A percentile compares a stretch with the other conserved stretches of the same genome.
Evolutionary conservation across 805 yeast species (phyloP).

Genomic region (Yarrowia yakushimensis): DNA sequence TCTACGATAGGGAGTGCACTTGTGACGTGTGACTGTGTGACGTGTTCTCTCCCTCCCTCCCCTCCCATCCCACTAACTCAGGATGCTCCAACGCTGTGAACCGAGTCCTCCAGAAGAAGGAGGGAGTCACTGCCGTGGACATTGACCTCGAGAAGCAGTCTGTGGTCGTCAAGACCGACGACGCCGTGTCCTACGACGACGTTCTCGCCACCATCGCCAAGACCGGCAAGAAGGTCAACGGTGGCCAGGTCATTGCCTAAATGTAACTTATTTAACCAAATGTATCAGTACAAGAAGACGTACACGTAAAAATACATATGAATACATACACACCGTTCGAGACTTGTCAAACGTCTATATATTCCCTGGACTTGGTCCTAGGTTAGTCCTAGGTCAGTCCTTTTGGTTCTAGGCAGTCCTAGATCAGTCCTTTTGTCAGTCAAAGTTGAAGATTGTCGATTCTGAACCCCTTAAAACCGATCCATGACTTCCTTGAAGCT

Average conservation of each 20-base stretch:
- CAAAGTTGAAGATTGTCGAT: too few species aligned
- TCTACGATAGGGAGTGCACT: too few species aligned
- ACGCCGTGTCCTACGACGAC: slow-evolving; percentile 61
- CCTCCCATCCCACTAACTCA: too few species aligned
- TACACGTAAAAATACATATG: background rate
- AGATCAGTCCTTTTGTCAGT: background rate
- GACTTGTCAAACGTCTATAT: background rate
- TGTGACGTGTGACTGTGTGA: too few species aligned
- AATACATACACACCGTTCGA: background rate
- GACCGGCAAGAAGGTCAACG: slow-evolving; percentile 81
- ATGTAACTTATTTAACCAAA: background rate
- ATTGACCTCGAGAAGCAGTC: slow-evolving; percentile 77
- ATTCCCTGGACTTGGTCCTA: background rate
- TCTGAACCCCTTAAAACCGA: background rate
- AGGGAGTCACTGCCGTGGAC: slow-evolving; percentile 70
- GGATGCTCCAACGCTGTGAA: slow-evolving; percentile 87
- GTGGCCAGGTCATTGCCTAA: slow-evolving; percentile 55
- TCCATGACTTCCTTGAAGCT: background rate
- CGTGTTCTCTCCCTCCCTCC: too few species aligned
- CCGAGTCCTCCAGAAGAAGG: slow-evolving; percentile 64
- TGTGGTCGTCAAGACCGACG: slow-evolving; percentile 68
- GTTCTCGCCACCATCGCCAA: slow-evolving; percentile 79
- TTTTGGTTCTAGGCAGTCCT: too few species aligned
- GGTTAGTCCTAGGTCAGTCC: background rate
- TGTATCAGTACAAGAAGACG: background rate